Evolutionary conservation across 208 protist genomes (phyloP), one percentile per base, ranked within the genome.

Genomic region (Trypanosoma mega): DNA sequence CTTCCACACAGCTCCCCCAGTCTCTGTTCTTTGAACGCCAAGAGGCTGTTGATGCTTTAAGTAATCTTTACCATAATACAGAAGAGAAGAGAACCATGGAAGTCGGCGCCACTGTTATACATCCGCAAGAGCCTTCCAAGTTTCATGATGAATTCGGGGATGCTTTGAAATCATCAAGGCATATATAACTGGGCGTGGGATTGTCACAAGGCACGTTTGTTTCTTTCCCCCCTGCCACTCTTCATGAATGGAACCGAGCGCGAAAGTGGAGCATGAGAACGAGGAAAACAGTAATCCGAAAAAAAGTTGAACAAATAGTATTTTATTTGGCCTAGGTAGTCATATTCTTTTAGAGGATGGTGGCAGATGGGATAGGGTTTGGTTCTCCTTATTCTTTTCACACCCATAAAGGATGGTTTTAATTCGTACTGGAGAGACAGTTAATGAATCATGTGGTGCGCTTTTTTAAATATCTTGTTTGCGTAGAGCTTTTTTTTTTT

Each of bases 31-130:
- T 95, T 60, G 85, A 90, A 68, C 63, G 74, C 67, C 85, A 91
- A 53, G 85, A 92, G 45, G 81, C 89, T 20, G 82, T 80, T 1
- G 89, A 95, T 68, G 77, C 85, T 1, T 69, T 95, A 45, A 89
- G 79, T 74, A 95, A 95, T 70, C 66, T 95, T 31, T 79, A 68
- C 41, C 82, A 90, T 72, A 88, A 85, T 63, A 65, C 68, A 7
- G 72, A 80, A 5, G 57, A 45, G 20, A 53, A 63, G 9, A 62
- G 50, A 43, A 45, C 7, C 14, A 57, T 71, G 7, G 56, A 63
- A 53, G 53, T 31, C 8, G 64, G 64, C 26, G 26, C 55, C 7
- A 0, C 56, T 29, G 18, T 63, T 9, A 64, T 53, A 50, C 54
- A 64, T 26, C 46, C 26, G 30, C 44, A 47, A 29, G 49, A 64